Conservation (phyloP, 164 flowering plant genomes). For the Chimonanthus praecox region DNA sequence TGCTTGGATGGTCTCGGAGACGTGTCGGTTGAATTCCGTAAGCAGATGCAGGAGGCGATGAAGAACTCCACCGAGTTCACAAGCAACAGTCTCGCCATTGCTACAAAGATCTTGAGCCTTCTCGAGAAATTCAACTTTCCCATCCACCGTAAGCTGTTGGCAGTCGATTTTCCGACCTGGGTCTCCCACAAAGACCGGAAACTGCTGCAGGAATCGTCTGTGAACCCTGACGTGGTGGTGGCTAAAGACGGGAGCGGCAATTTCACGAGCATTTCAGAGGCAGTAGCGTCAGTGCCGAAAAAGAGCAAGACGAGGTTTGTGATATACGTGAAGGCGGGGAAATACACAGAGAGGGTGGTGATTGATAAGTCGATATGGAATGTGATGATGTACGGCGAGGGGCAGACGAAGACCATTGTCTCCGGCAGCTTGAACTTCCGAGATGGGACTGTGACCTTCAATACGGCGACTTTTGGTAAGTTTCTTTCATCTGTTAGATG, state of each 20-base stretch:
- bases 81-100: slow-evolving; percentile 74
- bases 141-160: slow-evolving; percentile 32
- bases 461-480: slow-evolving; percentile 68
- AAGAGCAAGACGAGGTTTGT: slow-evolving; percentile 41
- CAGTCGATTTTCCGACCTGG: slow-evolving; percentile 2
- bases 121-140: slow-evolving; percentile 34
- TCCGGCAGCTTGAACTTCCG: slow-evolving; percentile 46
- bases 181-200: slow-evolving; percentile 26
- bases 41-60: slow-evolving; percentile 23
- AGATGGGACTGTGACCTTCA: slow-evolving; percentile 67
- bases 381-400: slow-evolving; percentile 74
- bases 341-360: slow-evolving; percentile 43
- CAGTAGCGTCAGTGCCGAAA: slow-evolving; percentile 35
- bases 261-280: slow-evolving; percentile 38
- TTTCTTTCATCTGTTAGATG: neutral
- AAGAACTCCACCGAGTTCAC: slow-evolving; percentile 48
- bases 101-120: slow-evolving; percentile 31
- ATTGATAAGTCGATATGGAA: slow-evolving; percentile 57
- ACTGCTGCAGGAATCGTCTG: slow-evolving; percentile 42
- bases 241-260: slow-evolving; percentile 47
- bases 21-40: slow-evolving; percentile 17
- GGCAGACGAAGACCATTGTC: slow-evolving; percentile 42
- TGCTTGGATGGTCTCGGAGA: slow-evolving; percentile 64
- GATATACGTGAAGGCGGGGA: slow-evolving; percentile 59
- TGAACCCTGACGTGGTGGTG: slow-evolving; percentile 24